These are phyloP conservation scores for Mucor lusitanicus DNA, from an alignment of 371 early-diverging fungal genomes.

Conservation along the genomic window DNA sequence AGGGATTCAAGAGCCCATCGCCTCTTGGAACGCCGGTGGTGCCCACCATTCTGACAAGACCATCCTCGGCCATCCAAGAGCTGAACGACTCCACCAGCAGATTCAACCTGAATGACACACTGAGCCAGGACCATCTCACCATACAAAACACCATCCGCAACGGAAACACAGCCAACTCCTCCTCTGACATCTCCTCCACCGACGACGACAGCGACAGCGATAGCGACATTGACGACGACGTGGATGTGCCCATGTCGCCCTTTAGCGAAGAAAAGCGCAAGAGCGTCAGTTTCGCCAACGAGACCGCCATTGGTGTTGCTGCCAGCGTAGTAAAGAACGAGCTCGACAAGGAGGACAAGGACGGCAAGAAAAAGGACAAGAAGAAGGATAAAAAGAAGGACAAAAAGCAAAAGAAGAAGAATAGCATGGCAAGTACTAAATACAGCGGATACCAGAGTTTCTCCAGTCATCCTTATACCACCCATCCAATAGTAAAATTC, in stretches of 20 bases:
- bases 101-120: background rate
- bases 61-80: background rate
- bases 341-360: slow-evolving; percentile 1
- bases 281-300: slow-evolving; percentile 16
- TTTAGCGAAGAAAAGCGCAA: slow-evolving; percentile 5
- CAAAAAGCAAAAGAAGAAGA: slow-evolving; percentile 9
- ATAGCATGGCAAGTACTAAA: slow-evolving; percentile 18
- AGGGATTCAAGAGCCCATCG: slow-evolving; percentile 15
- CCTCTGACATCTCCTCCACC: background rate
- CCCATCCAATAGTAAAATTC: slow-evolving; percentile 26
- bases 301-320: slow-evolving; percentile 11
- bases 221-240: slow-evolving; percentile 3
- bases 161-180: background rate
- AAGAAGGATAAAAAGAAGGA: slow-evolving; percentile 20
- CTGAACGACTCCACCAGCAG: background rate
- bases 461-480: slow-evolving; percentile 26
- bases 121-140: slow-evolving; percentile 19
- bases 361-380: slow-evolving; percentile 8
- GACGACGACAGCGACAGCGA: background rate
- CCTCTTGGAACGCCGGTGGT: slow-evolving; percentile 24
- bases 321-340: slow-evolving; percentile 12
- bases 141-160: slow-evolving; percentile 27
- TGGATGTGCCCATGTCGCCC: background rate
- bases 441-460: slow-evolving; percentile 11
- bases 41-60: slow-evolving; percentile 15